Evolutionary conservation across 192 early-diverging fungal genomes (phyloP).

Genomic region (Funneliformis mosseae): DNA sequence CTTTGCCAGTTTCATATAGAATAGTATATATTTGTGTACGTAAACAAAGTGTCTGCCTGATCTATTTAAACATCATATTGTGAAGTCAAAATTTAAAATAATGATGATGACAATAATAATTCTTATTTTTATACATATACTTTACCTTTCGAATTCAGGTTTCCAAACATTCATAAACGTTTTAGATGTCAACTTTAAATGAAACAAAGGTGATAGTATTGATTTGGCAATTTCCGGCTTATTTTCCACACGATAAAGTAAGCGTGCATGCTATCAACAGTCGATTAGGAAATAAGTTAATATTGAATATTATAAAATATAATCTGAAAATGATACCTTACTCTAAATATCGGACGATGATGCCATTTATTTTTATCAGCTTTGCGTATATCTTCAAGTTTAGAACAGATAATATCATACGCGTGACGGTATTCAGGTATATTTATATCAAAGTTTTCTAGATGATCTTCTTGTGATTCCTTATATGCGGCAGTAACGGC

Average conservation of each 20-base stretch:
- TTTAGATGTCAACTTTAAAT: conserved; percentile 57
- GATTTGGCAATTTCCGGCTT: conserved; percentile 61
- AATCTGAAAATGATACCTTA: conserved; percentile 38
- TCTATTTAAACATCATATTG: conserved; percentile 38
- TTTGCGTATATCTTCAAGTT: conserved; percentile 48
- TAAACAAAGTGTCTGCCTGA: conserved; percentile 79
- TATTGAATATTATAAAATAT: neutral
- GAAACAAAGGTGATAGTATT: conserved; percentile 61
- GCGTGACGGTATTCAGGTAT: conserved; percentile 41
- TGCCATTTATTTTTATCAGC: conserved; percentile 72
- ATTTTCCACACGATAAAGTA: conserved; percentile 58
- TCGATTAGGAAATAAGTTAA: too few relatives aligned
- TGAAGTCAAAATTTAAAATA: conserved; percentile 1
- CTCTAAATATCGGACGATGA: conserved; percentile 68
- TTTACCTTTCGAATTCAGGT: conserved; percentile 73
- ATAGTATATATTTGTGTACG: conserved; percentile 66
- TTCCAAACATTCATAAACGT: conserved; percentile 72
- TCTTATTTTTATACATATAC: too few relatives aligned
- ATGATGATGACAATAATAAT: too few relatives aligned
- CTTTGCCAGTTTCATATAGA: conserved; percentile 56
- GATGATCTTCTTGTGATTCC: neutral
- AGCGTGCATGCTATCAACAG: conserved; percentile 59
- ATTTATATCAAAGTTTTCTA: conserved; percentile 6
- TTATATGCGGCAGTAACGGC: too few relatives aligned
- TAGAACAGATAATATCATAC: conserved; percentile 47